Evolutionary conservation across 179 eudicot species (phyloP).

Genomic region (Drosera spatulata): DNA sequence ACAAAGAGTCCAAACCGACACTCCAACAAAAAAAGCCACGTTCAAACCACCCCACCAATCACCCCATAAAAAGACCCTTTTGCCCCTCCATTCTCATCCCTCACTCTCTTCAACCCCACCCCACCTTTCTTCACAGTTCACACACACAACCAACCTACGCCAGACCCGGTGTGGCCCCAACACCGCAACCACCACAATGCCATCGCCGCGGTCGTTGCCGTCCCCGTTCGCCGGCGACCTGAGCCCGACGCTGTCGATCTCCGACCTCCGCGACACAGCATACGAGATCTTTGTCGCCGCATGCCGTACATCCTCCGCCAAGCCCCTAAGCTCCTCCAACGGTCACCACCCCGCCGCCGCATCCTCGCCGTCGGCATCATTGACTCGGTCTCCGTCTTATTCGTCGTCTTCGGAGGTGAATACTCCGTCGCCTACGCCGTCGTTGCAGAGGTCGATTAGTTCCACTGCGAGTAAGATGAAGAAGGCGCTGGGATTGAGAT

Average conservation of each 20-base stretch:
- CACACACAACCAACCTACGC: no score
- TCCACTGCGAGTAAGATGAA: constrained; percentile 83
- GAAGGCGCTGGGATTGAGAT: constrained; percentile 85
- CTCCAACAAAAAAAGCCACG: no score
- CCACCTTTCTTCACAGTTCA: no score
- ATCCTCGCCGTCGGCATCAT: no score
- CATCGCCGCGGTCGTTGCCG: constrained; percentile 28
- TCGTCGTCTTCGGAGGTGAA: not conserved
- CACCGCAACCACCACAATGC: constrained; percentile 7
- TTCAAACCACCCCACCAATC: no score
- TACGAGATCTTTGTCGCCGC: constrained; percentile 92
- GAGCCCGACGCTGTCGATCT: constrained; percentile 42
- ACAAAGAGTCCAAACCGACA: no score
- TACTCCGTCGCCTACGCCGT: constrained; percentile 9
- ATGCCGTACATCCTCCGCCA: constrained; percentile 75
- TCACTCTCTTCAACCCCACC: no score
- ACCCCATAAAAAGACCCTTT: no score
- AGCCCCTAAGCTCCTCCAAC: constrained; percentile 22
- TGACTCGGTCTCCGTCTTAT: no score
- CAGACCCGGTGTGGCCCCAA: no score
- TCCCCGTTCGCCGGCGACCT: constrained; percentile 72
- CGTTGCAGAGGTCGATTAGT: constrained; percentile 52
- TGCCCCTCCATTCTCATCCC: no score
- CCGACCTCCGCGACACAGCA: constrained; percentile 76
- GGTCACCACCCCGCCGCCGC: no score